Conservation (phyloP, 805 yeast species). For the Barnettozyma vustinii region DNA sequence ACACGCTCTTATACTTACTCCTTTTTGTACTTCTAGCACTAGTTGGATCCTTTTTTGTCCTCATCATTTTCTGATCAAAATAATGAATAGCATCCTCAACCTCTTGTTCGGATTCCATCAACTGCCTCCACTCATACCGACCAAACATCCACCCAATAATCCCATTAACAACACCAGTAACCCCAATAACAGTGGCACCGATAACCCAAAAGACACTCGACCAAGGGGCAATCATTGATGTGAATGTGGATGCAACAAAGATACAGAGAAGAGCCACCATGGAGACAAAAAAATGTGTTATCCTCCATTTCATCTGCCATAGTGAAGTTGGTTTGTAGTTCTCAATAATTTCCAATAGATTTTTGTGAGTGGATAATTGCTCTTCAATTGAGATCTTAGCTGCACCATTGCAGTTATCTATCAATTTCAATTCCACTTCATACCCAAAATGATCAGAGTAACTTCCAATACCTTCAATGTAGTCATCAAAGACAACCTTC, state of each 20-base stretch:
- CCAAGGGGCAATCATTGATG: conserved; percentile 51
- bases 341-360: conserved; percentile 7
- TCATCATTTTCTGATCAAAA: neutral
- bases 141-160: conserved; percentile 77
- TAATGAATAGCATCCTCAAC: conserved; percentile 34
- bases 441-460: conserved; percentile 94
- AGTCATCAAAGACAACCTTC: conserved; percentile 67
- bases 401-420: conserved; percentile 18
- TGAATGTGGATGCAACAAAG: conserved; percentile 53
- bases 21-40: neutral
- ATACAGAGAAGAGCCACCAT: conserved; percentile 46
- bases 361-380: conserved; percentile 6
- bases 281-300: conserved; percentile 56
- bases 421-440: conserved; percentile 34
- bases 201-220: conserved; percentile 61
- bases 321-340: conserved; percentile 48
- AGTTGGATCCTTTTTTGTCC: neutral
- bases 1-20: neutral
- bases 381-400: neutral
- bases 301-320: conserved; percentile 62
- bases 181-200: conserved; percentile 46
- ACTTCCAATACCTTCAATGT: conserved; percentile 62
- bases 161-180: conserved; percentile 71
- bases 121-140: conserved; percentile 69
- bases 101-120: conserved; percentile 70